These are phyloP conservation scores for Cicer cuneatum DNA, from an alignment of 306 rosid species.

Conservation along the genomic window DNA sequence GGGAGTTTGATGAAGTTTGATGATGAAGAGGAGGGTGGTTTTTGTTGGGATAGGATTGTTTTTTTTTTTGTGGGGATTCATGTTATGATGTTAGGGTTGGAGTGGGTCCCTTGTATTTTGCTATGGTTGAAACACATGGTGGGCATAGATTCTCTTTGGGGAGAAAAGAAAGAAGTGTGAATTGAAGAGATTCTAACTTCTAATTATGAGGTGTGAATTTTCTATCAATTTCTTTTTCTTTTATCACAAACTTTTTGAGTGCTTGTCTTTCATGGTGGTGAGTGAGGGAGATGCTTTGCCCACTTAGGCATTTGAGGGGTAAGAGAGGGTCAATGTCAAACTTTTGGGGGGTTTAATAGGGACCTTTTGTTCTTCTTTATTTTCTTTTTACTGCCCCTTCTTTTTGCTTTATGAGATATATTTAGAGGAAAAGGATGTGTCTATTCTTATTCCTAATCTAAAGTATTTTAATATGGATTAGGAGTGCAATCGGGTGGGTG, in stretches of 20 bases:
- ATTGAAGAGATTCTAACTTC: neutral
- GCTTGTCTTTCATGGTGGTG: conserved; percentile 46
- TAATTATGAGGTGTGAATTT: neutral
- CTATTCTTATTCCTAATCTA: conserved; percentile 27
- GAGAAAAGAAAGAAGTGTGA: neutral
- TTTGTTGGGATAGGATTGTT: conserved; percentile 16
- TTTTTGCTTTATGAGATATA: conserved; percentile 38
- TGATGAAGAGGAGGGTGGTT: conserved; percentile 15
- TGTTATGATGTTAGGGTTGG: conserved; percentile 31
- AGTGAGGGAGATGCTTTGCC: conserved; percentile 61
- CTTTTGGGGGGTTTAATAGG: conserved; percentile 40
- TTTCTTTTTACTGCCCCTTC: neutral
- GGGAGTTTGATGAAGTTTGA: conserved; percentile 1
- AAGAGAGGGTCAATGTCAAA: conserved; percentile 51
- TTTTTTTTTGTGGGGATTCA: conserved; percentile 1
- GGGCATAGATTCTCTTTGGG: conserved; percentile 58
- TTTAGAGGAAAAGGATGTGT: conserved; percentile 22
- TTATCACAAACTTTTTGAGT: conserved; percentile 25
- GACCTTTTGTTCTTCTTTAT: conserved; percentile 39
- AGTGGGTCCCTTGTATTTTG: conserved; percentile 48
- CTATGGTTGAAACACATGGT: conserved; percentile 55
- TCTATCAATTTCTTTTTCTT: neutral
- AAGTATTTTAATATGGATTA: neutral
- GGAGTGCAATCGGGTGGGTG: no score
- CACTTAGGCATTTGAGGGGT: conserved; percentile 56